phyloP scores from a whole-genome alignment of 257 asterid genomes.

The Primulina eburnea region DNA sequence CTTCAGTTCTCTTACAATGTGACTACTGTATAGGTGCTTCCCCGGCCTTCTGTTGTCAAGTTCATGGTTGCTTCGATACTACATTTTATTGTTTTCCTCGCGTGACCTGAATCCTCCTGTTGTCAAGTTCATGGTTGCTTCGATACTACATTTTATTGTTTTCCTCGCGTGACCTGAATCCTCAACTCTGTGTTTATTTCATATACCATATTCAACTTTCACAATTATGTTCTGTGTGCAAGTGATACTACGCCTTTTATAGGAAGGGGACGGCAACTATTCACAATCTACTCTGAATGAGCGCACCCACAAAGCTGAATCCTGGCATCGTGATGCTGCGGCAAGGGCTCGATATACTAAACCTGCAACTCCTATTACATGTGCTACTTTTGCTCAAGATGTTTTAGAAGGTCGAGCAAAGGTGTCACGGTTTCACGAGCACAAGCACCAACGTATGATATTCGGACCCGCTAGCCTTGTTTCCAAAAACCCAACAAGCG shows the following conservation, averaged over 20 bases:
- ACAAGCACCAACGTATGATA: constrained; percentile 88
- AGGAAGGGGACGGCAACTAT: constrained; percentile 68
- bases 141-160: not conserved
- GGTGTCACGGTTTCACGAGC: constrained; percentile 71
- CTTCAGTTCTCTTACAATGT: not conserved
- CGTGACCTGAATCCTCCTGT: no score
- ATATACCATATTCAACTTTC: not conserved
- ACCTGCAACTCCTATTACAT: constrained; percentile 84
- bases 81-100: no score
- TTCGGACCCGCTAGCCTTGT: constrained; percentile 94
- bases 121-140: not conserved
- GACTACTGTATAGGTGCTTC: not conserved
- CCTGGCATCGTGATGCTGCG: constrained; percentile 89
- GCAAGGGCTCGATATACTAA: constrained; percentile 56
- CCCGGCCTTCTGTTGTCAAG: not conserved
- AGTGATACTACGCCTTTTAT: constrained; percentile 15
- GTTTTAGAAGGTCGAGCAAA: constrained; percentile 83
- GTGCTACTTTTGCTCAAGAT: constrained; percentile 98
- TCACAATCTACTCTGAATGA: constrained; percentile 67
- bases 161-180: no score
- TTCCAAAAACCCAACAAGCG: constrained; percentile 70
- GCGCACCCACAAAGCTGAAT: constrained; percentile 79
- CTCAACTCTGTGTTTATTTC: no score
- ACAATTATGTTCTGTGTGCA: no score
- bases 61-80: no score